These are phyloP conservation scores for Debaryomycetaceae sp. DNA, from an alignment of 1,139 yeast genomes.

Conservation along the genomic window DNA sequence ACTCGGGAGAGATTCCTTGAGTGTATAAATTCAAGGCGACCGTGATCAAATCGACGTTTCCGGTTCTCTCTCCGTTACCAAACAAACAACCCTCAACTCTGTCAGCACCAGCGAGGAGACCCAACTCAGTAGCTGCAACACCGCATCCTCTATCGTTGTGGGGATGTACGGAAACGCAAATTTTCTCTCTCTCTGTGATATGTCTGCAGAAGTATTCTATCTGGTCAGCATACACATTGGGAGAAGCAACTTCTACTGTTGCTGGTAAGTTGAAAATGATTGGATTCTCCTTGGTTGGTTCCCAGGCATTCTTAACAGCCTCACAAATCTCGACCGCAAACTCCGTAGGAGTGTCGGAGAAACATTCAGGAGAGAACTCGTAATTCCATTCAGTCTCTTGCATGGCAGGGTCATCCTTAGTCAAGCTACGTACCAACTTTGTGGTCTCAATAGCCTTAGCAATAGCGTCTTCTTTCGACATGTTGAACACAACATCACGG, in stretches of 20 bases:
- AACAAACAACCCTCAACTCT: constrained; percentile 50
- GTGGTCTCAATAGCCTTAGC: constrained; percentile 41
- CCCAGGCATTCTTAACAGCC: constrained; percentile 47
- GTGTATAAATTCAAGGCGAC: constrained; percentile 48
- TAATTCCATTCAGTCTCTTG: constrained; percentile 42
- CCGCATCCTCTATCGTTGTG: constrained; percentile 52
- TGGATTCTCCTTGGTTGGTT: constrained; percentile 39
- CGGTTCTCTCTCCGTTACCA: constrained; percentile 51
- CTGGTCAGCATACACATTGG: constrained; percentile 50
- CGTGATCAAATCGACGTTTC: constrained; percentile 48
- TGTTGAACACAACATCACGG: constrained; percentile 45
- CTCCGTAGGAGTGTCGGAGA: constrained; percentile 43
- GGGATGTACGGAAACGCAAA: constrained; percentile 45
- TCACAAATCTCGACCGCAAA: constrained; percentile 45
- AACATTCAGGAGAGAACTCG: constrained; percentile 48
- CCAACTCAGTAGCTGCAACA: constrained; percentile 49
- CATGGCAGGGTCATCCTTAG: constrained; percentile 40
- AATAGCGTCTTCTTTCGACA: constrained; percentile 40
- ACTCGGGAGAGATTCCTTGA: constrained; percentile 42
- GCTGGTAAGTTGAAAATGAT: constrained; percentile 49
- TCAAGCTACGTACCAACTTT: constrained; percentile 36
- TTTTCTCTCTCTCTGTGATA: constrained; percentile 42
- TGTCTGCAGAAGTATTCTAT: constrained; percentile 44
- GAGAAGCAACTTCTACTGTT: constrained; percentile 47
- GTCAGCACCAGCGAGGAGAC: constrained; percentile 49